Conservation (phyloP, 2,329 filamentous ascomycete species). For the Aureobasidium leucospermi region DNA sequence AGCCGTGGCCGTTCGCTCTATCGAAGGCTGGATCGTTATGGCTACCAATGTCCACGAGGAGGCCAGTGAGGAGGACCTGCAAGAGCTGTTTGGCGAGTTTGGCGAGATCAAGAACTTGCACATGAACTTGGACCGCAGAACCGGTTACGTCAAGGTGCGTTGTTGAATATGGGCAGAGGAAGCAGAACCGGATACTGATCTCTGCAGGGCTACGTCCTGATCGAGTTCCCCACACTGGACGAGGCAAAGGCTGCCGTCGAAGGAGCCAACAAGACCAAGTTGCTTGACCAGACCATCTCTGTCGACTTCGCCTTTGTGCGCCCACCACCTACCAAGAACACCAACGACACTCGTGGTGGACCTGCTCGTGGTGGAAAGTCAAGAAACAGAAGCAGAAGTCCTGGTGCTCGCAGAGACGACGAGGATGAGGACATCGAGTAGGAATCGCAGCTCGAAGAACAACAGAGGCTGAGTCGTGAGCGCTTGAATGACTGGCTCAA, state of each 20-base stretch:
- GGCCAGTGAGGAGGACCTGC: constrained; percentile 73
- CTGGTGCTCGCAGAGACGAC: constrained; percentile 30
- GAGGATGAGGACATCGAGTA: constrained; percentile 21
- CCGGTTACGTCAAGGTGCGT: constrained; percentile 77
- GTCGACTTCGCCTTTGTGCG: constrained; percentile 84
- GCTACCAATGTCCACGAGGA: constrained; percentile 85
- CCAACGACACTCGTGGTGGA: constrained; percentile 25
- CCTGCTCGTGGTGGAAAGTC: constrained; percentile 21
- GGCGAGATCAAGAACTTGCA: constrained; percentile 85
- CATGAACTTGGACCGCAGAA: constrained; percentile 72
- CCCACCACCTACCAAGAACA: constrained; percentile 58
- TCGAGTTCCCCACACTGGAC: constrained; percentile 72
- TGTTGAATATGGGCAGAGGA: not conserved
- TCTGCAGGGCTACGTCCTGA: constrained; percentile 69
- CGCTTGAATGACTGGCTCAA: not conserved
- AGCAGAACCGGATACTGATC: not conserved
- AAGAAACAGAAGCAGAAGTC: constrained; percentile 37
- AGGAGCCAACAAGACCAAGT: constrained; percentile 66
- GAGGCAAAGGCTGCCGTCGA: constrained; percentile 79
- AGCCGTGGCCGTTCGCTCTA: constrained; percentile 74
- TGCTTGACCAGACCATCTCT: constrained; percentile 71
- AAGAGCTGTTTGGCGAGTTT: constrained; percentile 75
- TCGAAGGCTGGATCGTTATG: constrained; percentile 84
- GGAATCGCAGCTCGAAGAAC: not conserved
- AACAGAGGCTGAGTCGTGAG: not conserved